Base-by-base conservation (phyloP, 257 asterid species). In the Ilex aquifolium region DNA sequence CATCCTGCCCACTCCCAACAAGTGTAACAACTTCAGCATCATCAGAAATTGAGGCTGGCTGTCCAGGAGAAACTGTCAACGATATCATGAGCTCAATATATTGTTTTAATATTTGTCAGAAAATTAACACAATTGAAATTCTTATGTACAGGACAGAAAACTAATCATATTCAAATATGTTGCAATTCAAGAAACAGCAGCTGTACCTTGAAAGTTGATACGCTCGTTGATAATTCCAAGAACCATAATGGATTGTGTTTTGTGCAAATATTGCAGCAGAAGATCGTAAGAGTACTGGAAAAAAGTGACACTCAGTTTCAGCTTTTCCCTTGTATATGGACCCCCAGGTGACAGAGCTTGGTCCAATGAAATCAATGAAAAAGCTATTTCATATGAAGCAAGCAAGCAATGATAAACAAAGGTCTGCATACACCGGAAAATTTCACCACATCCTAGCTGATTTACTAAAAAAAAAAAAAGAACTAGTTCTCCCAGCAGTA, bases 141-240 rank as follows among this genome's bases (percentile, higher is more conserved):
- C n/a, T 32, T 49, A 59, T 13, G 10, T 32, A 21, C 32, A 65
- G 57, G 10, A 57, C 29, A 40, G 51, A 55, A 15, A n/a, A 60
- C 44, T 32, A 67, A 56, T 27, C 40, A 50, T 42, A 56, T 32
- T 10, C 32, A 63, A 31, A 32, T 61, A 8, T 44, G 58, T 12
- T 40, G 57, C 56, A 46, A 11, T 32, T 31, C 48, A 57, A 39
- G 59, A 62, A 59, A 50, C 10, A 50, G 58, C 64, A 73, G 61
- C 27, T 59, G 65, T 59, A 91, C 98, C 98, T 79, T 82, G 84
- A 76, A 93, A 90, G 79, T 93, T 87, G 69, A 93, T 93, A 79
- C 83, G 99, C 83, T 93, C 96, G 59, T 93, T 93, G 82, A 93
- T 74, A 56, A 93, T 72, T 69, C 99, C 97, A 72, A 93, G 96